Evolutionary conservation across 768 basidiomycete species (phyloP).

Genomic region (Mycena rebaudengoi): DNA sequence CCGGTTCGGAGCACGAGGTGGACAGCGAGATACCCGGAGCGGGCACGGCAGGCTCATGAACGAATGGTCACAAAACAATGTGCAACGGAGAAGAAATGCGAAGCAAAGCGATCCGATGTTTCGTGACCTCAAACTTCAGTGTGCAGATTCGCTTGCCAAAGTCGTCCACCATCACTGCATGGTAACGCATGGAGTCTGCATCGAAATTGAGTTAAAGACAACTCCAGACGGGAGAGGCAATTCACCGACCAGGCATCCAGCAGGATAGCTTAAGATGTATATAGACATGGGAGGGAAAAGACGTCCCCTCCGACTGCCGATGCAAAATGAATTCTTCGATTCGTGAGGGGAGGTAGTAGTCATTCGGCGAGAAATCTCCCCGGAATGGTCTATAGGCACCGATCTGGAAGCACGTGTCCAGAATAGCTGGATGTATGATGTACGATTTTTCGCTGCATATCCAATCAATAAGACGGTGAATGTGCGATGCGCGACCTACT

Average conservation of each 20-base stretch:
- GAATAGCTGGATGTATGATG: constrained; percentile 8
- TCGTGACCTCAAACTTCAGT: background rate
- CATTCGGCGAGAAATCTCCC: constrained; percentile 35
- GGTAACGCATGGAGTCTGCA: constrained; percentile 29
- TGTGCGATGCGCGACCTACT: background rate
- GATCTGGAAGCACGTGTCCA: constrained; percentile 48
- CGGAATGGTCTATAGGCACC: constrained; percentile 39
- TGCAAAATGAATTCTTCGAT: constrained; percentile 28
- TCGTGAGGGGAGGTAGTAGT: constrained; percentile 44
- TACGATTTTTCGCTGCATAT: background rate
- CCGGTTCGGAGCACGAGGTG: too few species aligned
- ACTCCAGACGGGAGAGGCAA: constrained; percentile 23
- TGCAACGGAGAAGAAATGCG: background rate
- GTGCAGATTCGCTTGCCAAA: constrained; percentile 27
- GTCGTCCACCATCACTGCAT: constrained; percentile 36
- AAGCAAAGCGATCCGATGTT: background rate
- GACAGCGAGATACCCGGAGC: too few species aligned
- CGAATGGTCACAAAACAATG: background rate
- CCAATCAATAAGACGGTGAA: background rate
- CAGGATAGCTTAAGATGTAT: constrained; percentile 30
- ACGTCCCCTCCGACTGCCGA: constrained; percentile 15
- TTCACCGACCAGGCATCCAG: constrained; percentile 39
- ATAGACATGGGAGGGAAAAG: constrained; percentile 21
- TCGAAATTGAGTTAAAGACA: background rate
- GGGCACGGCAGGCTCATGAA: background rate